Evolutionary conservation across 148 eudicot genomes (phyloP).

Genomic region (Suaeda aralocaspica): DNA sequence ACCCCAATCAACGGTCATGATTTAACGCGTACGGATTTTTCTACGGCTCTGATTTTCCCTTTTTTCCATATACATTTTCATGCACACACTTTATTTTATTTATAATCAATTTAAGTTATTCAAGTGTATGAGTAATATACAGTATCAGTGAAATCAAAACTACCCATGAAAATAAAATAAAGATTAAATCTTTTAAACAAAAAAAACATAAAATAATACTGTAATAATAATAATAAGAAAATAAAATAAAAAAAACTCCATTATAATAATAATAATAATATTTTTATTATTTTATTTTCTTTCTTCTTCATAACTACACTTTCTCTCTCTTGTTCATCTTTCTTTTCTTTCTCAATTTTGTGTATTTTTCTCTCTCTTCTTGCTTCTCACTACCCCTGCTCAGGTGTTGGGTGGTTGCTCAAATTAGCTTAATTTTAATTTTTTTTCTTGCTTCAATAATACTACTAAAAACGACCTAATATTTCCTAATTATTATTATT

Average conservation of each 20-base stretch:
- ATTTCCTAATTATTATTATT: constrained; percentile 10
- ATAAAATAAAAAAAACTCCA: too few species aligned
- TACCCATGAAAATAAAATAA: too few species aligned
- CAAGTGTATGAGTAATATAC: too few species aligned
- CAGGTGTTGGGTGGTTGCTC: constrained; percentile 41
- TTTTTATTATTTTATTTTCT: not conserved
- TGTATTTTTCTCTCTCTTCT: constrained; percentile 23
- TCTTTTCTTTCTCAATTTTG: not conserved
- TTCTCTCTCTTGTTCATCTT: not conserved
- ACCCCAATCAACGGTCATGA: constrained; percentile 50
- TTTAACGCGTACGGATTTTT: constrained; percentile 40
- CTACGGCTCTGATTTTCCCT: constrained; percentile 41
- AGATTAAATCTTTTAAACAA: too few species aligned
- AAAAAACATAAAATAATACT: too few species aligned
- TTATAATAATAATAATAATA: not conserved
- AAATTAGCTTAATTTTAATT: constrained; percentile 4
- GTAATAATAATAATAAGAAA: too few species aligned
- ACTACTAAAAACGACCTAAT: too few species aligned
- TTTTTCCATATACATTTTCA: constrained; percentile 27
- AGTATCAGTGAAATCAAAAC: too few species aligned
- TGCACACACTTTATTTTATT: constrained; percentile 12
- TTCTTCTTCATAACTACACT: not conserved
- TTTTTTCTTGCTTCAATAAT: not conserved
- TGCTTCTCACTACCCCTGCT: constrained; percentile 30
- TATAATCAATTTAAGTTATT: too few species aligned